phyloP scores from a whole-genome alignment of 2,329 filamentous ascomycete species.

The Aspergillus luchuensis region DNA sequence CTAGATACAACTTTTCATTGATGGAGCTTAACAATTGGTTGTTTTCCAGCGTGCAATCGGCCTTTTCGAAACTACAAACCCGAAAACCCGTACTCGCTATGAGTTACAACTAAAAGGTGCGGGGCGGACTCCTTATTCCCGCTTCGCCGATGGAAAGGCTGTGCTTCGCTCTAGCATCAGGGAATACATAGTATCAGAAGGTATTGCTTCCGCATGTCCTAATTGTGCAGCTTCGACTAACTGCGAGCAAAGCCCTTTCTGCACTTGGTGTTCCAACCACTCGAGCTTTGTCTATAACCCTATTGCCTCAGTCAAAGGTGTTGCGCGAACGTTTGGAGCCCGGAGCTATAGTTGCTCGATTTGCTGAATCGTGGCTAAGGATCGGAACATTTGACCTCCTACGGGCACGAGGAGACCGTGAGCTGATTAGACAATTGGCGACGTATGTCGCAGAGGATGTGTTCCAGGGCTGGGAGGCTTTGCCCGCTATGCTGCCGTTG shows the following conservation, averaged over 20 bases:
- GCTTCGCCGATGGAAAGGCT: conserved; percentile 94
- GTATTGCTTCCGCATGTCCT: conserved; percentile 33
- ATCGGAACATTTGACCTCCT: conserved; percentile 97
- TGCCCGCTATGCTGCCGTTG: conserved; percentile 62
- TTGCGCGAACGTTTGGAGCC: conserved; percentile 80
- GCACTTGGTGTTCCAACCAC: conserved; percentile 85
- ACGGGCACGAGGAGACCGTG: conserved; percentile 75
- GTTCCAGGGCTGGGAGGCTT: conserved; percentile 80
- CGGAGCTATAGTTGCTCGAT: conserved; percentile 87
- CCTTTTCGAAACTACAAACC: conserved; percentile 84
- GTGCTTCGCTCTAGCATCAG: conserved; percentile 90
- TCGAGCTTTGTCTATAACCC: conserved; percentile 77
- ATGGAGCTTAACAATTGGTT: conserved; percentile 1
- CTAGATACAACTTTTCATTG: background rate
- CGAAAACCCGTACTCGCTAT: conserved; percentile 69
- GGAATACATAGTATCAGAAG: conserved; percentile 91
- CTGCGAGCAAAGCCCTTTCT: conserved; percentile 58
- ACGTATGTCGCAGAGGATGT: conserved; percentile 87
- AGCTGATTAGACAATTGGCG: conserved; percentile 70
- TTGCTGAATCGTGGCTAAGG: conserved; percentile 87
- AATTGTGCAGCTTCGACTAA: background rate
- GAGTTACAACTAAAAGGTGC: conserved; percentile 95
- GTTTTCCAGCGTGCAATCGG: conserved; percentile 72
- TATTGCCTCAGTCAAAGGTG: conserved; percentile 72
- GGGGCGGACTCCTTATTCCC: conserved; percentile 88